These are phyloP conservation scores for Micromonas commoda DNA, from an alignment of 139 green algal genomes.

Conservation along the genomic window DNA sequence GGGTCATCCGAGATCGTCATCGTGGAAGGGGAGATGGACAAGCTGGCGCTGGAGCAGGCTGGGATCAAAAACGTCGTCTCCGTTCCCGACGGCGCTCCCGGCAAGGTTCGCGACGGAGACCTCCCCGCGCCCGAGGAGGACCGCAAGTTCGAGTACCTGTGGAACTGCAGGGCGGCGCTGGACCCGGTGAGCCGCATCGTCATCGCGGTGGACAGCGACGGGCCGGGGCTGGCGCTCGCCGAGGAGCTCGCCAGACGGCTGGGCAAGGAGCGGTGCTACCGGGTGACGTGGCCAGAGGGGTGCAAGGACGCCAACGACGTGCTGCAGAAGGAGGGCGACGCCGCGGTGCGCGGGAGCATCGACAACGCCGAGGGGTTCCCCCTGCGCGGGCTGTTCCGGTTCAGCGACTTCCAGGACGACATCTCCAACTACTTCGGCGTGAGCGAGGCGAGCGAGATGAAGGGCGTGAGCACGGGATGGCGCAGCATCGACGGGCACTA, in stretches of 20 bases:
- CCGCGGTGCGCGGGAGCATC: conserved; percentile 52
- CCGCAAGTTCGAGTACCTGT: conserved; percentile 72
- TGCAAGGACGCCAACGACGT: conserved; percentile 92
- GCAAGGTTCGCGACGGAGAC: conserved; percentile 48
- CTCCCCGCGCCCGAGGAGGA: conserved; percentile 51
- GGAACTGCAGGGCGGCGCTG: conserved; percentile 51
- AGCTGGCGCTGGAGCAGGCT: conserved; percentile 62
- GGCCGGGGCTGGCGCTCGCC: conserved; percentile 63
- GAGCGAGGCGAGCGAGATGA: conserved; percentile 36
- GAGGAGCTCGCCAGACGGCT: conserved; percentile 80
- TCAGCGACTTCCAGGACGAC: conserved; percentile 50
- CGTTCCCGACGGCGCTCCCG: conserved; percentile 64
- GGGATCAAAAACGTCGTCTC: conserved; percentile 66
- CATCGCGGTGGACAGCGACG: conserved; percentile 76
- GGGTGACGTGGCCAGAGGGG: conserved; percentile 47
- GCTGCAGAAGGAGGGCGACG: conserved; percentile 59
- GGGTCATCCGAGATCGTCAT: conserved; percentile 53
- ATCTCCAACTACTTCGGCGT: conserved; percentile 57
- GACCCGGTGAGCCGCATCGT: conserved; percentile 46
- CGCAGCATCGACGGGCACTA: conserved; percentile 70
- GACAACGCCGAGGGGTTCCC: conserved; percentile 61
- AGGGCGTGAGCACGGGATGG: conserved; percentile 73
- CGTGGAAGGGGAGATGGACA: conserved; percentile 92
- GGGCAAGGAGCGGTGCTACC: conserved; percentile 66
- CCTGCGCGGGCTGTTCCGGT: conserved; percentile 70